phyloP scores from a whole-genome alignment of 1,139 yeast genomes.

The Magnusiomyces suaveolens region DNA sequence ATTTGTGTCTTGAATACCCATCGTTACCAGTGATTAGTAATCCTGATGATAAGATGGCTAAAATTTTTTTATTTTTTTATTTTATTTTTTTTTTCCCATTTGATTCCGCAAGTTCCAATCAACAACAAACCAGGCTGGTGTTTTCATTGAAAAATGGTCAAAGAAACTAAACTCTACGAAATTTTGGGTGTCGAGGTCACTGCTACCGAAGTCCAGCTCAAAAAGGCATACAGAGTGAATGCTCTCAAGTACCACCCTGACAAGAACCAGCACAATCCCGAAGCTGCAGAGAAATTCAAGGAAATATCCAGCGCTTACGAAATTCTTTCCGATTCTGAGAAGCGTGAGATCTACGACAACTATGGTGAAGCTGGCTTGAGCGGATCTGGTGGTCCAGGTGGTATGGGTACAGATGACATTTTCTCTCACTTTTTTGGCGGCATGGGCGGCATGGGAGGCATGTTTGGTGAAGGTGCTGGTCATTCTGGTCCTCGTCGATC shows the following conservation, averaged over 20 bases:
- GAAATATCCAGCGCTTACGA: constrained; percentile 80
- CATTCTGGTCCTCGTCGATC: constrained; percentile 66
- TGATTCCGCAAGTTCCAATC: not conserved
- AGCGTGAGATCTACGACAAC: constrained; percentile 80
- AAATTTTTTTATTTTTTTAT: no score
- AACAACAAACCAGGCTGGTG: not conserved
- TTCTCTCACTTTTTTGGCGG: constrained; percentile 82
- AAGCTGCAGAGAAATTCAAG: constrained; percentile 92
- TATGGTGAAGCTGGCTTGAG: constrained; percentile 88
- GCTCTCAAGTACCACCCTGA: constrained; percentile 96
- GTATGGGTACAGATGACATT: constrained; percentile 72
- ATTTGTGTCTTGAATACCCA: not conserved
- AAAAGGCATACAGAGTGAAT: constrained; percentile 87
- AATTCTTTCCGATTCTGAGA: constrained; percentile 72
- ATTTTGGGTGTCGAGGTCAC: constrained; percentile 67
- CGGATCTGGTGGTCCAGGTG: constrained; percentile 70
- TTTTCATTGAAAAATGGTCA: constrained; percentile 52
- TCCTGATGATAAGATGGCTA: not conserved
- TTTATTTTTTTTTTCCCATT: not conserved
- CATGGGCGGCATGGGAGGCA: constrained; percentile 30
- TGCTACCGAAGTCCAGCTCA: constrained; percentile 76
- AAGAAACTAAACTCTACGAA: constrained; percentile 83
- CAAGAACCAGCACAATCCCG: constrained; percentile 56
- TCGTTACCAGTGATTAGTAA: no score
- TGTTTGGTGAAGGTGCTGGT: constrained; percentile 42